Percentiles rank a stretch among this genome's conserved stretches.
Conservation (phyloP, 768 basidiomycete genomes). For the Boletus pseudo-olivaceus region DNA sequence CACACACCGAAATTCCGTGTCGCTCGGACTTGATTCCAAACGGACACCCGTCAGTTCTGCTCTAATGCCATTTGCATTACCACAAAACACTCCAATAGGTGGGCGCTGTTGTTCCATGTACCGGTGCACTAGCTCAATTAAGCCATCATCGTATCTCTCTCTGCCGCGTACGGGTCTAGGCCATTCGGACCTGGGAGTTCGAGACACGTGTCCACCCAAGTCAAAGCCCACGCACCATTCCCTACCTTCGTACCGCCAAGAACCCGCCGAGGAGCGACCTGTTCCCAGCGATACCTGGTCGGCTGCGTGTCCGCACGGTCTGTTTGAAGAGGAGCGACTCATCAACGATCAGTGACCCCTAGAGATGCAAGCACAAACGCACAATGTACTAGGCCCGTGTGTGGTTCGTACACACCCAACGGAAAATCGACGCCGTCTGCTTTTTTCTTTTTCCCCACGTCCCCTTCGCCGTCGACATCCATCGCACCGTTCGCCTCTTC, state of each 20-base stretch:
- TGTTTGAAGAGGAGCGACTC: conserved; percentile 28
- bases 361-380: conserved; percentile 27
- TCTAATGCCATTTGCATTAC: neutral
- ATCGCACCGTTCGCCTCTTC: conserved; percentile 30
- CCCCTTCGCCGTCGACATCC: conserved; percentile 29
- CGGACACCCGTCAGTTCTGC: neutral
- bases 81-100: neutral
- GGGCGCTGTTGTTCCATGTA: neutral
- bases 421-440: conserved; percentile 40
- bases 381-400: conserved; percentile 75
- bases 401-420: conserved; percentile 78
- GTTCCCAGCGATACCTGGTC: conserved; percentile 58
- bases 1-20: neutral
- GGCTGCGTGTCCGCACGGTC: conserved; percentile 81
- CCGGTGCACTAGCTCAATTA: conserved; percentile 6
- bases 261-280: conserved; percentile 47
- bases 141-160: conserved; percentile 21
- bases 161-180: conserved; percentile 16
- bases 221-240: conserved; percentile 76
- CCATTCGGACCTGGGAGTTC: conserved; percentile 29
- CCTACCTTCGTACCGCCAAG: conserved; percentile 74
- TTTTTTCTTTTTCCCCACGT: conserved; percentile 23
- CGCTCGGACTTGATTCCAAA: neutral
- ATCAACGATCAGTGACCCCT: conserved; percentile 3
- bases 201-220: conserved; percentile 64